Evolutionary conservation across 164 flowering plant genomes (phyloP).

Genomic region (Aristolochia fimbriata): DNA sequence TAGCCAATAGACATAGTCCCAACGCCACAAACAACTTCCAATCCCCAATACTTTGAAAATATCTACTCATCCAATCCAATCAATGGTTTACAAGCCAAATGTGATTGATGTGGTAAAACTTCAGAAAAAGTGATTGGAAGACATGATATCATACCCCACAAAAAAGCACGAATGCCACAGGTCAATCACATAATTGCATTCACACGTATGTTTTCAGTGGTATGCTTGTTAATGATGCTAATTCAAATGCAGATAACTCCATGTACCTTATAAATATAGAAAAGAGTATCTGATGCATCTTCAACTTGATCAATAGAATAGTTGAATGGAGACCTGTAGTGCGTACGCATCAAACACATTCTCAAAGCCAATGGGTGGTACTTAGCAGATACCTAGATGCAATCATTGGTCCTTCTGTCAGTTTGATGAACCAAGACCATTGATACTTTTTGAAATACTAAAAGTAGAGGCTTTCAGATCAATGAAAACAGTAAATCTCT

Average conservation of each 20-base stretch:
- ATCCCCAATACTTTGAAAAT: no score
- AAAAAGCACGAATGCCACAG: background rate
- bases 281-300: conserved; percentile 62
- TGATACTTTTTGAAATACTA: background rate
- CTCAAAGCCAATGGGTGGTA: conserved; percentile 92
- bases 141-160: background rate
- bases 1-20: background rate
- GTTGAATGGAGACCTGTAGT: conserved; percentile 82
- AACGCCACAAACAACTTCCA: background rate
- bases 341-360: conserved; percentile 70
- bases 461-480: background rate
- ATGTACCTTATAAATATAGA: conserved; percentile 70
- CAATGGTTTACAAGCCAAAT: no score
- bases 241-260: background rate
- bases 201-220: background rate
- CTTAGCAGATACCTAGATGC: conserved; percentile 39
- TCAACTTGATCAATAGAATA: conserved; percentile 62
- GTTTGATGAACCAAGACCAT: background rate
- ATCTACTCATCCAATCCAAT: no score
- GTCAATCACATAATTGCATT: background rate
- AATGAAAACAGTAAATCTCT: background rate
- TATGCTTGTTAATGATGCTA: background rate
- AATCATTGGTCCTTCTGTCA: background rate
- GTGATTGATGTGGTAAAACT: no score
- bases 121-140: background rate